Base-by-base conservation (phyloP, 768 basidiomycete genomes). In the Lentinula boryana region DNA sequence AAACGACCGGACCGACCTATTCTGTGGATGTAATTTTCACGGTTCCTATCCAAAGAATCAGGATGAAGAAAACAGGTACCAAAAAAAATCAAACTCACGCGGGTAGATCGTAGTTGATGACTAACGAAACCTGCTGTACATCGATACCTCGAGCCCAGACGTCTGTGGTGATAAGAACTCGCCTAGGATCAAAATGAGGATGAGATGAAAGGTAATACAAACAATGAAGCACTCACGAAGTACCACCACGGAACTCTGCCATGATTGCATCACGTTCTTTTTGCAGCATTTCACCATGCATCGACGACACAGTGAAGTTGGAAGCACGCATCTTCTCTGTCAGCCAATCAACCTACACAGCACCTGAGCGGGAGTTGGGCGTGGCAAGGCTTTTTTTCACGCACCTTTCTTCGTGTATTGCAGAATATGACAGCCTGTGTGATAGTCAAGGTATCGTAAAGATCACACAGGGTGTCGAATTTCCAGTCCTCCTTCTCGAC, bases 401-500 rank as follows among this genome's bases (percentile, higher is more conserved):
- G 15, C 52, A 91, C 95, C 89, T 98, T 98, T 78, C 95, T 83
- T 68, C 93, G 84, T 15, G 95, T 98, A 78, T 98, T 98, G 79
- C 96, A 98, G 79, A 98, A 98, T 71, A 98, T 97, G 72, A 98
- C 95, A 52, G 95, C 96, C 82, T 98, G 96, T 6, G 95, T 98
- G 73, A 99, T 98, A 58, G 95, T 98, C 65, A 99, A 86, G 32
- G 96, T 98, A 74, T 98, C 96, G 76, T 97, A 98, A 52, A 99
- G 77, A 77, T 97, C 96, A 71, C 92, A 97, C 35, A 99, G 82
- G 0, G 95, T 98, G 75, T 98, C 95, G 70, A 97, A 95, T 72
- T 99, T 99, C 95, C 95, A 98, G 71, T 99, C 96, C 75, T 99
- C 96, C 78, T 98, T 97, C 77, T 98, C 96, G 60, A 99, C 96